A percentile compares a stretch with the other conserved stretches of the same genome.
Evolutionary conservation across 164 flowering plant genomes (phyloP).

Genomic region (Brasenia schreberi): DNA sequence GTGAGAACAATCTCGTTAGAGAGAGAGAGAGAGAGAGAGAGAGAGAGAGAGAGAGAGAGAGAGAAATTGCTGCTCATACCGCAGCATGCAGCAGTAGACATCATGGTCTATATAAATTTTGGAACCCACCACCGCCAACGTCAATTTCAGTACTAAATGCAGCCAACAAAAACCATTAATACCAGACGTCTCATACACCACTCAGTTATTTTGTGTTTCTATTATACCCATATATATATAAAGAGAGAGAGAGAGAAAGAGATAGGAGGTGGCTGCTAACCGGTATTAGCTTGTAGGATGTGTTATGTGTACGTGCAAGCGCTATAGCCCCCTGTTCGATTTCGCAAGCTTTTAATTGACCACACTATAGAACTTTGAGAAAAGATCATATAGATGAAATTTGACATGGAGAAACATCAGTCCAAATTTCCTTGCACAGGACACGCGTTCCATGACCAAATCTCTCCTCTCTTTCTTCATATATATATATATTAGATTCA

Average conservation of each 20-base stretch:
- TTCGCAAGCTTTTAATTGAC: too few relatives aligned
- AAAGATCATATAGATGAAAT: too few relatives aligned
- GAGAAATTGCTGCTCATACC: not conserved
- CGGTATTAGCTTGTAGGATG: too few relatives aligned
- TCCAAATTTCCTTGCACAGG: too few relatives aligned
- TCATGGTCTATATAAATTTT: not conserved
- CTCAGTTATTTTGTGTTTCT: not conserved
- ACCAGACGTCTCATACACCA: not conserved
- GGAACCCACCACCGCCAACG: not conserved
- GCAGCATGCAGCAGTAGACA: not conserved
- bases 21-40: not conserved
- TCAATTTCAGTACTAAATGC: not conserved
- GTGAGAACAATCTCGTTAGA: not conserved
- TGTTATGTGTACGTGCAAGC: too few relatives aligned
- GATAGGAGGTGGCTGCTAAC: not conserved
- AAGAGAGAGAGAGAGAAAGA: not conserved
- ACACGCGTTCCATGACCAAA: too few relatives aligned
- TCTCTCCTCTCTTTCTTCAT: too few relatives aligned
- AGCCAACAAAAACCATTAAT: not conserved
- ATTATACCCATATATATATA: not conserved
- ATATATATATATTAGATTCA: too few relatives aligned
- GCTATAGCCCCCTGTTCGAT: too few relatives aligned
- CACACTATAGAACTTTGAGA: too few relatives aligned
- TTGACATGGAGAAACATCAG: too few relatives aligned
- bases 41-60: not conserved